Evolutionary conservation across 2,329 filamentous ascomycete species (phyloP), one percentile per base, ranked within the genome.

Genomic region (Penicillium concentricum): DNA sequence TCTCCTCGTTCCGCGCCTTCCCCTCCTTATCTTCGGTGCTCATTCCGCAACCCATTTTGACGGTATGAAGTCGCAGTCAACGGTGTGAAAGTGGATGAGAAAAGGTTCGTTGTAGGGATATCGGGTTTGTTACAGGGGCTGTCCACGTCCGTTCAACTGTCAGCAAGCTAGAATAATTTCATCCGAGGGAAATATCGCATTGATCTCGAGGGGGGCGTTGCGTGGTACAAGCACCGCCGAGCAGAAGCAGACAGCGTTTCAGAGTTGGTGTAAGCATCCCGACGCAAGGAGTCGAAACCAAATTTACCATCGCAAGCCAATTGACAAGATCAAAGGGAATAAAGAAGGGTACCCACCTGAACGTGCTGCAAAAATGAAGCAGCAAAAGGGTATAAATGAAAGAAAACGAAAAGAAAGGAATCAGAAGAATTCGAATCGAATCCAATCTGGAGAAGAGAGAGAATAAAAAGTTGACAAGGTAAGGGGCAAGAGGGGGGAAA

Each of bases 11-110:
- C 70, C 94, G 89, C 83, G 92, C 91, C 90, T 97, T 97, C 81
- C 94, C 93, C 92, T 97, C 94, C 89, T 97, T 97, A 82, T 97
- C 94, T 83, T 97, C 94, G 75, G 94, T 96, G 78, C 93, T 97
- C 91, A 97, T 96, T 81, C 93, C 93, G 79, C 94, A 99, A 87
- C 94, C 94, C 94, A 99, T 99, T 72, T 83, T 92, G 88, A 76
- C 81, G 79, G 77, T 67, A 51, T 54, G 62, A 52, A 62, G 50
- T 57, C 51, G 54, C 45, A 43, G 51, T 51, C 41, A 51, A 51
- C 54, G 54, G 39, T 42, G 37, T 55, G 54, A 58, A 60, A 54
- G 22, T 30, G 7, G 26, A 18, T 22, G 15, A 2, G 9, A 35
- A 41, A 52, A 6, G 24, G 13, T 24, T 54, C n/a, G 15, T 37